Evolutionary conservation across 495 filamentous ascomycete genomes (phyloP).

Genomic region (Neurospora sp.): DNA sequence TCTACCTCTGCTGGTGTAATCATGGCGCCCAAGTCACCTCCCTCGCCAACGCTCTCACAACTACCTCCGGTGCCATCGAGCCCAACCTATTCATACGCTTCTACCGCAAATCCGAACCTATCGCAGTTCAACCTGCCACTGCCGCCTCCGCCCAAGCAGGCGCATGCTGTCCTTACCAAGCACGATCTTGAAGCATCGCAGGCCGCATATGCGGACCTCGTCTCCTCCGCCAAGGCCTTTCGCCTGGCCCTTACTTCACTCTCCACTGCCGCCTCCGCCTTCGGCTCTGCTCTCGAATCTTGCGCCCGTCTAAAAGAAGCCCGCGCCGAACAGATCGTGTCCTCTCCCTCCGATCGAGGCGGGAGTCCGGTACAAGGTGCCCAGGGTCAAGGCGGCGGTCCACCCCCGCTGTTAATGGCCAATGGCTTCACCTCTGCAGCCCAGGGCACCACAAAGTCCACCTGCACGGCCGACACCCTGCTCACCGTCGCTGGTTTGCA

Average conservation of each 20-base stretch:
- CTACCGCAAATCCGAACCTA: constrained; percentile 44
- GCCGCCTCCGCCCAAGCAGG: constrained; percentile 44
- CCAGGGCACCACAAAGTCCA: constrained; percentile 30
- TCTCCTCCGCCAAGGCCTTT: constrained; percentile 49
- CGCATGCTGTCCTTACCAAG: constrained; percentile 48
- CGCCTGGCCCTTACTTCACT: constrained; percentile 46
- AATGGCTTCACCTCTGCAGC: constrained; percentile 28
- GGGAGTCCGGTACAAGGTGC: background rate
- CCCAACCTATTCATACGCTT: constrained; percentile 51
- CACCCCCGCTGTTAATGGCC: constrained; percentile 18
- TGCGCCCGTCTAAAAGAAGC: constrained; percentile 55
- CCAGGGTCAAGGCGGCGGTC: background rate
- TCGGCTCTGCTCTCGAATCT: constrained; percentile 51
- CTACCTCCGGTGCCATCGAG: constrained; percentile 45
- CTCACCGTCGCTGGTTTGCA: constrained; percentile 51
- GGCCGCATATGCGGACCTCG: constrained; percentile 48
- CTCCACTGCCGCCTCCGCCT: constrained; percentile 47
- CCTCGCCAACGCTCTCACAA: constrained; percentile 37
- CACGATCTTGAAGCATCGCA: constrained; percentile 50
- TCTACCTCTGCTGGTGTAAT: background rate
- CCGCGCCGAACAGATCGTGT: constrained; percentile 35
- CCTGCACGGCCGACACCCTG: constrained; percentile 50
- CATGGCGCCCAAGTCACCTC: constrained; percentile 22
- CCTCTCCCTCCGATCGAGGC: background rate
- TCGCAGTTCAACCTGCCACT: constrained; percentile 47